Conservation (phyloP, 1,284 basidiomycete species). For the Apiotrichum veenhuisii region DNA sequence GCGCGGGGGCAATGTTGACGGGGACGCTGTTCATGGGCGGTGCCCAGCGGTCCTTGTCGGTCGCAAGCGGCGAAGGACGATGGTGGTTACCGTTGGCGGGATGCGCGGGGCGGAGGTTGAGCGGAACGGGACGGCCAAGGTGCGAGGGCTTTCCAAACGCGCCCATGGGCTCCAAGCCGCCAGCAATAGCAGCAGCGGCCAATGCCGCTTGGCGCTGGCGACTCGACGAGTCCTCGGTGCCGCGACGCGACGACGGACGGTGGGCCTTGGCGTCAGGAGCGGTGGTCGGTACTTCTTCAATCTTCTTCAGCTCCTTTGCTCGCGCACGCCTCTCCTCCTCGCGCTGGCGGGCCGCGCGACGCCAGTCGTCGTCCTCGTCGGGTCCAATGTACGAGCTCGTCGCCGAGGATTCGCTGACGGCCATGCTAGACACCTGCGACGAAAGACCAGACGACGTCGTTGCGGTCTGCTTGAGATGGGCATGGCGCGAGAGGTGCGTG, state of each 20-base stretch:
- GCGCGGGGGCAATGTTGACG: not conserved
- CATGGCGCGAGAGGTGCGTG: slow-evolving; percentile 13
- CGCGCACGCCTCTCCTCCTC: slow-evolving; percentile 8
- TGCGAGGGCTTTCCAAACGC: slow-evolving; percentile 28
- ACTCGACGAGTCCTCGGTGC: slow-evolving; percentile 16
- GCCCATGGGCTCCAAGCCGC: slow-evolving; percentile 33
- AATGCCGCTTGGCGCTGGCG: slow-evolving; percentile 25
- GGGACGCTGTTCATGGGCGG: slow-evolving; percentile 11
- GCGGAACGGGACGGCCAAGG: slow-evolving; percentile 9
- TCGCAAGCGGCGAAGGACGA: not conserved
- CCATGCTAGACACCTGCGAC: slow-evolving; percentile 30
- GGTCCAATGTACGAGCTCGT: slow-evolving; percentile 22
- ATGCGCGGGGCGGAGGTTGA: slow-evolving; percentile 9
- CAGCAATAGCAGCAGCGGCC: slow-evolving; percentile 33
- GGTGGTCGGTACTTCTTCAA: no score
- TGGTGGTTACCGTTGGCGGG: not conserved
- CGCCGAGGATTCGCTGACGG: slow-evolving; percentile 27
- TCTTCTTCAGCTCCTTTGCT: slow-evolving; percentile 7
- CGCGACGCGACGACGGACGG: slow-evolving; percentile 4
- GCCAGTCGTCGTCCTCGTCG: slow-evolving; percentile 37
- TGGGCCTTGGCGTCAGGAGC: not conserved
- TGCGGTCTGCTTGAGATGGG: slow-evolving; percentile 11
- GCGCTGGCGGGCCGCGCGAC: slow-evolving; percentile 14
- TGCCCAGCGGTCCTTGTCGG: slow-evolving; percentile 8
- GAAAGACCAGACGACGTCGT: slow-evolving; percentile 21